Percentiles rank a stretch among this genome's conserved stretches.
Conservation (phyloP, 2,329 filamentous ascomycete genomes). For the Blastomyces emzantsi region DNA sequence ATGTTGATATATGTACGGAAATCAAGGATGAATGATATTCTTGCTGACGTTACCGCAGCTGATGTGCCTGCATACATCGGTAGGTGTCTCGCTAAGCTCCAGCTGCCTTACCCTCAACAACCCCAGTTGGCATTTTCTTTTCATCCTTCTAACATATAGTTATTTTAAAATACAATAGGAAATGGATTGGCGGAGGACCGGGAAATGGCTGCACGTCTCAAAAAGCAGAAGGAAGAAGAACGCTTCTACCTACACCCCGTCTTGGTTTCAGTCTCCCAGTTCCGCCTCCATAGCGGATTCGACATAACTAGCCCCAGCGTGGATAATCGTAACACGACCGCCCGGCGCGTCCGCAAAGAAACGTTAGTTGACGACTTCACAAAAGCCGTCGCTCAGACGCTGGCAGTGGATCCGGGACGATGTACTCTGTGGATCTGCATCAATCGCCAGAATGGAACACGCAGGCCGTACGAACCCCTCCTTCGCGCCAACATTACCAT, state of each 20-base stretch:
- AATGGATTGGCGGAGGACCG: background rate
- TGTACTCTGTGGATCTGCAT: background rate
- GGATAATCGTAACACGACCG: background rate
- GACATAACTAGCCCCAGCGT: background rate
- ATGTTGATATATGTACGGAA: slow-evolving; percentile 13
- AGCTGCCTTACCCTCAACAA: background rate
- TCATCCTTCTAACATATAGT: background rate
- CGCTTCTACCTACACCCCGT: background rate
- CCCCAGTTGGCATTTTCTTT: too few relatives aligned
- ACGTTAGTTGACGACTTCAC: background rate
- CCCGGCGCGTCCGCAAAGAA: background rate
- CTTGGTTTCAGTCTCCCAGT: background rate
- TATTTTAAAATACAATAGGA: background rate
- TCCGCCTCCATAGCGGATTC: slow-evolving; percentile 1
- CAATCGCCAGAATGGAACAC: slow-evolving; percentile 3
- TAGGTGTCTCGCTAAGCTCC: background rate
- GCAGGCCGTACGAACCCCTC: background rate
- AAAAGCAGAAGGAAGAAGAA: background rate
- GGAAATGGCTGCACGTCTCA: background rate
- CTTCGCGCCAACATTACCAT: background rate
- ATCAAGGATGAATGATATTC: slow-evolving; percentile 9
- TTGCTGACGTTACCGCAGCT: slow-evolving; percentile 6
- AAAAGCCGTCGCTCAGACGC: background rate
- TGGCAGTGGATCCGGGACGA: background rate
- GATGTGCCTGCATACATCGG: slow-evolving; percentile 7